A percentile compares a stretch with the other conserved stretches of the same genome.
phyloP scores from a whole-genome alignment of 1,139 yeast genomes.

The Suhomyces ambrosiae region DNA sequence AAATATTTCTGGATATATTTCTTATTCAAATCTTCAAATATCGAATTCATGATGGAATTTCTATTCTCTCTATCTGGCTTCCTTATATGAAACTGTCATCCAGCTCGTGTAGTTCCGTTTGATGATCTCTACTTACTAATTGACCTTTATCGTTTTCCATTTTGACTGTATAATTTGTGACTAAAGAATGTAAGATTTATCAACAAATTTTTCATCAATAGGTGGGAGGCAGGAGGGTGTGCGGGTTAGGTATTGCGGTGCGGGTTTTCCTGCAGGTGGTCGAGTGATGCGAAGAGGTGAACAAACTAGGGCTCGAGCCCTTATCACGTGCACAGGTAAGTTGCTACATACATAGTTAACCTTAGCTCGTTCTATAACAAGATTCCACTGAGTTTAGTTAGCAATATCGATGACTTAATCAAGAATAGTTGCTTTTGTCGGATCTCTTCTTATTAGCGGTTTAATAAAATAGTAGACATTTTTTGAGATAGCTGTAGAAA shows the following conservation, averaged over 20 bases:
- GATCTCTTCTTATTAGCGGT: too few relatives aligned
- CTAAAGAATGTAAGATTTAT: constrained; percentile 12
- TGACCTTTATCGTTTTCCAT: constrained; percentile 99
- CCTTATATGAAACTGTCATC: neutral
- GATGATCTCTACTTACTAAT: constrained; percentile 69
- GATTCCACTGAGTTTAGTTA: too few relatives aligned
- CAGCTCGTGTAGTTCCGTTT: neutral
- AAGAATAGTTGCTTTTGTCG: too few relatives aligned
- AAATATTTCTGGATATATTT: neutral
- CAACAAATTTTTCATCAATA: constrained; percentile 15
- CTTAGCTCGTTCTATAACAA: too few relatives aligned
- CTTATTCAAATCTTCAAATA: neutral
- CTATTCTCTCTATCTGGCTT: neutral
- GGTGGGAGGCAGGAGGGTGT: constrained; percentile 7
- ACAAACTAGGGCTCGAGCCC: constrained; percentile 22
- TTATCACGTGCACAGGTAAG: constrained; percentile 10
- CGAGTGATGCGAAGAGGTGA: constrained; percentile 2
- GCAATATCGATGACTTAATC: too few relatives aligned
- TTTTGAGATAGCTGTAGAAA: too few relatives aligned
- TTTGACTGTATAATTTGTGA: constrained; percentile 43
- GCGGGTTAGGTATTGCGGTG: constrained; percentile 12
- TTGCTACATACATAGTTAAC: too few relatives aligned
- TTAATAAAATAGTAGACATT: too few relatives aligned
- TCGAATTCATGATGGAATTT: constrained; percentile 1
- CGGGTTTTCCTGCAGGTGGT: constrained; percentile 12